These are phyloP conservation scores for Paecilomyces variotii DNA, from an alignment of 2,329 filamentous ascomycete species.

Conservation along the genomic window DNA sequence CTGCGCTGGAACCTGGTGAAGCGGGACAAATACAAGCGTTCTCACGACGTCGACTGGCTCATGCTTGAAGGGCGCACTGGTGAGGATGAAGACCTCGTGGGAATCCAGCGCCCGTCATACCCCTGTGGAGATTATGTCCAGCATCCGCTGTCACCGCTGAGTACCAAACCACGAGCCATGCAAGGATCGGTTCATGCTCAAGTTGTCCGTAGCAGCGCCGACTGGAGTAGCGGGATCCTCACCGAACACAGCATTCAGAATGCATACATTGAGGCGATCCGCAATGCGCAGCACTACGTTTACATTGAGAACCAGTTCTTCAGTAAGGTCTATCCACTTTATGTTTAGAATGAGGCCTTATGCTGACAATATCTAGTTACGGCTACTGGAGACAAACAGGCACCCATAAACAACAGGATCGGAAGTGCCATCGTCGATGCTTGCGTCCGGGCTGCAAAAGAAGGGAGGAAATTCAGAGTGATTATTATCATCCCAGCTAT, in stretches of 20 bases:
- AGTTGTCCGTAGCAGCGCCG: constrained; percentile 77
- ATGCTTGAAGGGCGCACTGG: constrained; percentile 59
- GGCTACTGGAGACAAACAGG: constrained; percentile 80
- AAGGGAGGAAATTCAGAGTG: constrained; percentile 78
- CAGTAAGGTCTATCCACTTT: constrained; percentile 41
- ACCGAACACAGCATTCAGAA: constrained; percentile 78
- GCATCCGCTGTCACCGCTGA: constrained; percentile 66
- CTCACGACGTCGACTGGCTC: constrained; percentile 76
- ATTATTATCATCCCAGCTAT: constrained; percentile 87
- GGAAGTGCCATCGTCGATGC: constrained; percentile 87
- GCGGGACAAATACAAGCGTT: constrained; percentile 94
- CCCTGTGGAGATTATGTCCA: constrained; percentile 81
- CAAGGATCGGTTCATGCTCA: constrained; percentile 75
- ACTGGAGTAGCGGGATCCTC: constrained; percentile 90
- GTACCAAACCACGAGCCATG: constrained; percentile 53
- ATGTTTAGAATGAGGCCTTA: background rate
- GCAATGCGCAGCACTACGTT: constrained; percentile 81
- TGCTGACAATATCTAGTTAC: constrained; percentile 48
- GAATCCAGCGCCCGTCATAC: constrained; percentile 80
- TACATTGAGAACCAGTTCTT: constrained; percentile 99
- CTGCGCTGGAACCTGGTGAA: constrained; percentile 96
- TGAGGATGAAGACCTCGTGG: constrained; percentile 23
- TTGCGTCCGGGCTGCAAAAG: constrained; percentile 69
- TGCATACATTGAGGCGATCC: constrained; percentile 77
- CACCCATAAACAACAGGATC: constrained; percentile 79